Percentiles rank a stretch among this genome's conserved stretches.
phyloP scores from a whole-genome alignment of 2,329 filamentous ascomycete species.

The Epichloe sylvatica region DNA sequence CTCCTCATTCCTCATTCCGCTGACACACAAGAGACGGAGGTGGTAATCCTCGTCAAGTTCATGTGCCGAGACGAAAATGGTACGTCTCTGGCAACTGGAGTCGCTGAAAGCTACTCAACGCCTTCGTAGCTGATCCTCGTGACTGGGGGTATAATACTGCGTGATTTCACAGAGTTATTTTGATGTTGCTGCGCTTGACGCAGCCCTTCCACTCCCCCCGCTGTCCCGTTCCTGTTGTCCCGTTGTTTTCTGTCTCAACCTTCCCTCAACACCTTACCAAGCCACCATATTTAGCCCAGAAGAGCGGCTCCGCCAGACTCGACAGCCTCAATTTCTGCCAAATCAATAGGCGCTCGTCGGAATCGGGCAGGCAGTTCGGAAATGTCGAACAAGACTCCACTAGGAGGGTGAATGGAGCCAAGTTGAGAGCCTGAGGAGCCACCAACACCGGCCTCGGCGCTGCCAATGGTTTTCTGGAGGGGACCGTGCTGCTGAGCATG shows the following conservation, averaged over 20 bases:
- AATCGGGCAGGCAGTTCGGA: constrained; percentile 78
- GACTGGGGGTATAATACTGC: not conserved
- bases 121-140: not conserved
- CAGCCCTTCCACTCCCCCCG: not conserved
- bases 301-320: constrained; percentile 75
- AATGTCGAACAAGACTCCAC: constrained; percentile 76
- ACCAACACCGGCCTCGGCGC: constrained; percentile 34
- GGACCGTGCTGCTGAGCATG: constrained; percentile 68
- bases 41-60: not conserved
- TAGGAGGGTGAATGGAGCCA: constrained; percentile 54
- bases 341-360: constrained; percentile 56
- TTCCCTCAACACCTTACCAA: not conserved
- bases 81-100: not conserved
- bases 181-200: not conserved
- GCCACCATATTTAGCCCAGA: constrained; percentile 25
- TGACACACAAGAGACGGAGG: not conserved
- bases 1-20: not conserved
- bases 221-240: not conserved
- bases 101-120: not conserved
- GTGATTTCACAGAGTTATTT: not conserved
- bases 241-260: not conserved
- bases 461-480: constrained; percentile 44
- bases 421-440: constrained; percentile 53
- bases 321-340: constrained; percentile 86
- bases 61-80: not conserved